phyloP scores from a whole-genome alignment of 306 rosid species.

The Cucurbita pepo region DNA sequence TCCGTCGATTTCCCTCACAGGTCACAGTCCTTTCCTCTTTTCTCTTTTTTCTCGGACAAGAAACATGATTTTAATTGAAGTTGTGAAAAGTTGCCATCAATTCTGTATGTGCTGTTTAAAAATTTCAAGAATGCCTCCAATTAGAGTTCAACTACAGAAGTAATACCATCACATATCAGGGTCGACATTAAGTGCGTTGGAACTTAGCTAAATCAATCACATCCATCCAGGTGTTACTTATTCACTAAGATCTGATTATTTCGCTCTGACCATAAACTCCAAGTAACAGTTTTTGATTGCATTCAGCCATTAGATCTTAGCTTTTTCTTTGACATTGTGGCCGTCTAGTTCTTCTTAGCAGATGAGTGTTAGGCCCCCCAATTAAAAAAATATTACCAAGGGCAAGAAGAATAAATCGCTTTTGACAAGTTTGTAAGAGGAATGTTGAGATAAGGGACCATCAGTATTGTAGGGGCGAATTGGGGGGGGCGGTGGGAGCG shows the following conservation, averaged over 20 bases:
- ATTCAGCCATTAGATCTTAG: neutral
- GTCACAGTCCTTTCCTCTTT: slow-evolving; percentile 20
- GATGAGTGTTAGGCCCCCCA: neutral
- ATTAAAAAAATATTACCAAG: no score
- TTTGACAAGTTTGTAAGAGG: no score
- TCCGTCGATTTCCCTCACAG: slow-evolving; percentile 81
- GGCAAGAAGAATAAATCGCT: no score
- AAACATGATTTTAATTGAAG: neutral
- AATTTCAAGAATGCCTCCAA: neutral
- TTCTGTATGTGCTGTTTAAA: neutral
- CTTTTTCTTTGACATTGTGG: neutral
- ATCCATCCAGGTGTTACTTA: neutral
- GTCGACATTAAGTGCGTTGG: neutral
- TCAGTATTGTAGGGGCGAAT: no score
- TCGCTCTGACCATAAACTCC: neutral
- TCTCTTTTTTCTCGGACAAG: neutral
- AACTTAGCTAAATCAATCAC: neutral
- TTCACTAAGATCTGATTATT: neutral
- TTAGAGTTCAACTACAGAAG: neutral
- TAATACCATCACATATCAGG: neutral
- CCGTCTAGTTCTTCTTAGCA: neutral
- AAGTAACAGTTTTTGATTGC: neutral
- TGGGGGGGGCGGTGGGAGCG: no score
- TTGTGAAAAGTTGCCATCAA: neutral
- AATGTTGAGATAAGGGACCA: no score